Evolutionary conservation across 805 yeast genomes (phyloP), one percentile per base, ranked within the genome.

Genomic region (Tanozyma kutaoensis): DNA sequence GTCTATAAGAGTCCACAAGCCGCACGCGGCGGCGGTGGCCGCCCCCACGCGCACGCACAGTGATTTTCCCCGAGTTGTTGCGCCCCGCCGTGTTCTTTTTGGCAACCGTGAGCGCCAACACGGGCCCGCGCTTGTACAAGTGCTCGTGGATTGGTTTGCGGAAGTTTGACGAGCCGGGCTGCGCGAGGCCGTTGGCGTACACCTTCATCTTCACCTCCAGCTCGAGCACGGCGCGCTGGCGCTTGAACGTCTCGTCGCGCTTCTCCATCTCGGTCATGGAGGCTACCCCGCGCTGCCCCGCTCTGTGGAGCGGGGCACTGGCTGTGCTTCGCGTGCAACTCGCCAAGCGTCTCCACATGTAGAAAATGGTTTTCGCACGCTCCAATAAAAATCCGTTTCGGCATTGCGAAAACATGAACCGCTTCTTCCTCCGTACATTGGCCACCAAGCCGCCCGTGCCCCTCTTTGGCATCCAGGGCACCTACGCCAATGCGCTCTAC

Each of bases 1-100:
- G 43, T 45, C 98, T 69, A 40, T 62, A 57, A 43, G 75, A 76
- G 53, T 91, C 98, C 14, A 91, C 66, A 19, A 81, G 50, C 43
- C 98, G 71, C 22, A 81, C 66, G 53, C 98, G 72, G 45, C 88
- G 76, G 52, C 80, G 81, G 50, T 80, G 91, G 20, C 97, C 97
- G 43, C 98, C 98, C 50, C 97, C 98, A 52, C 93, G 73, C 52
- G 91, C 95, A 48, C 98, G 72, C 25, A 82, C 78, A 4, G 95
- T 84, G 43, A 91, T 82, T 39, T 70, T 68, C 39, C 98, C 98
- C 4, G 78, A 62, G 52, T 78, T 64, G 52, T 88, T 86, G 59
- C 98, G 76, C 37, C 98, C 98, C 28, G 93, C 78, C 25, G 74
- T 72, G 30, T 71, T 68, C 45, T 74, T 69, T 44, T 69, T 71